phyloP scores from a whole-genome alignment of 345 rosid genomes.

The Dimocarpus longan region DNA sequence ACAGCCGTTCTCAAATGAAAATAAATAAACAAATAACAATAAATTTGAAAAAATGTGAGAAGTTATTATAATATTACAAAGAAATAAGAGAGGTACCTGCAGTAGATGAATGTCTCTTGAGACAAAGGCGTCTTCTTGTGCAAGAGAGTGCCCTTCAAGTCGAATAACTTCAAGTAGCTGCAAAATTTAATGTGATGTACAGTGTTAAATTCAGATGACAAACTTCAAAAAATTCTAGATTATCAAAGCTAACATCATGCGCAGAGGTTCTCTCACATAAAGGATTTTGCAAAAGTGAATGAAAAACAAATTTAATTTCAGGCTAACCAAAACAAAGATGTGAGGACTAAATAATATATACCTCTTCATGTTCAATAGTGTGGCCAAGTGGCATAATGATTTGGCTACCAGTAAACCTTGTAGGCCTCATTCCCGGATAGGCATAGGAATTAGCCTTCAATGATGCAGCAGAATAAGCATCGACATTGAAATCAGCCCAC shows the following conservation, averaged over 20 bases:
- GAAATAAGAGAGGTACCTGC: slow-evolving; percentile 57
- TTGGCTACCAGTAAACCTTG: slow-evolving; percentile 94
- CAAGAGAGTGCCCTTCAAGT: slow-evolving; percentile 92
- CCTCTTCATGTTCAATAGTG: slow-evolving; percentile 98
- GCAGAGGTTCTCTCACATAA: not conserved
- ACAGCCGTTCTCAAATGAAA: not conserved
- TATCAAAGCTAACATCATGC: not conserved
- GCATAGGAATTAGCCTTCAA: slow-evolving; percentile 79
- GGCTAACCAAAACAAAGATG: not conserved
- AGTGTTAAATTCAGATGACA: not conserved
- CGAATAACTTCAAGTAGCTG: slow-evolving; percentile 96
- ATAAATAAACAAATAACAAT: not conserved
- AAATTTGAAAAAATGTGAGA: not conserved
- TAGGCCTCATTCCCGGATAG: slow-evolving; percentile 91
- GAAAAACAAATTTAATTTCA: not conserved
- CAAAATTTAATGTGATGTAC: slow-evolving; percentile 12
- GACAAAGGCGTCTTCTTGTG: slow-evolving; percentile 91
- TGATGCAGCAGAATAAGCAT: slow-evolving; percentile 92
- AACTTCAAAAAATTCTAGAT: not conserved
- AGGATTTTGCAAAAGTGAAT: not conserved
- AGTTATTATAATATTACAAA: not conserved
- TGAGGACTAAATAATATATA: slow-evolving; percentile 25
- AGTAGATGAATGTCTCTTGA: slow-evolving; percentile 93
- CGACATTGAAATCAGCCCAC: slow-evolving; percentile 99
- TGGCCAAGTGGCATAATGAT: slow-evolving; percentile 96